Base-by-base conservation (phyloP, 106 monocot genomes). In the Dendrobium huoshanense region DNA sequence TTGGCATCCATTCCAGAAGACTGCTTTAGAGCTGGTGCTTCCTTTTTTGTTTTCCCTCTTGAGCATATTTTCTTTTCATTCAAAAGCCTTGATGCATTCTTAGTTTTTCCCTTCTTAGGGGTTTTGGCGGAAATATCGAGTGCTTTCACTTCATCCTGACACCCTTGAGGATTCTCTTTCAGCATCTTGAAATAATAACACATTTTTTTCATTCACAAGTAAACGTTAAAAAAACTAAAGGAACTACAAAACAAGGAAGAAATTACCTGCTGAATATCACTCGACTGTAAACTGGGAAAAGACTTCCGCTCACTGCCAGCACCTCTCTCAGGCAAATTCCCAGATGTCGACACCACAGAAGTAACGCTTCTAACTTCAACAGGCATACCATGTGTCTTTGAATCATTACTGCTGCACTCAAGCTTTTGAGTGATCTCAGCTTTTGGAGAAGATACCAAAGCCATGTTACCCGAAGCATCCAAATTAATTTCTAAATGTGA, bases 361-460 rank as follows among this genome's bases (percentile, higher is more conserved):
- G 90, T 82, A 47, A 92, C 89, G 79, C 80, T 89, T 81, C 82
- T 88, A 78, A 89, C 84, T 83, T 89, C 88, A 80, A 85, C 79
- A 80, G 80, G 45, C 44, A 72, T 31, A 47, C 17, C 83, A 18
- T 84, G 51, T 88, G 87, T 75, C 79, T 90, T 81, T 15, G 77
- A 59, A 80, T 78, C 59, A 67, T 58, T 10, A 73, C 20, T 42
- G 58, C n/a, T 64, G 59, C 79, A 75, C 54, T 80, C 74, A 37
- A 72, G 42, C 31, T 80, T 55, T 51, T 51, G 13, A 51, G 13
- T 3, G 13, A 13, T 51, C 13, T 16, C 51, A 51, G 2, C 51
- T 51, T 51, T 10, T 51, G 51, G 3, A 51, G 51, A 51, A 13
- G 51, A 51, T 16, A 51, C 15, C 51, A 22, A 56, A 54, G 59